Conservation (phyloP, 1,139 yeast species). For the Yamadazyma oceani region DNA sequence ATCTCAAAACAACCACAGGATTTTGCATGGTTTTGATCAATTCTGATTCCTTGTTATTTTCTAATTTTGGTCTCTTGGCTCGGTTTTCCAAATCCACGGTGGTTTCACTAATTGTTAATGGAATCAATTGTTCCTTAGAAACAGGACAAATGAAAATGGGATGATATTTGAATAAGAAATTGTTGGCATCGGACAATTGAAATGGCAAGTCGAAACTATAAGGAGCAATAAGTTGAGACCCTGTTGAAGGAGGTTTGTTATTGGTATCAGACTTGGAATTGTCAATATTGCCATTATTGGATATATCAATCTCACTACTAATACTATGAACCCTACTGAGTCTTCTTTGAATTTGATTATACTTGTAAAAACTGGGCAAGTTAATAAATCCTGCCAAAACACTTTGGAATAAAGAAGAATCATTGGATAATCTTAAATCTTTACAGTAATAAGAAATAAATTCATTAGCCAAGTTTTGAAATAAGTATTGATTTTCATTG, state of each 20-base stretch:
- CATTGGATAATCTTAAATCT: conserved; percentile 60
- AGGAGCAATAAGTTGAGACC: conserved; percentile 16
- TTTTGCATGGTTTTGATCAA: conserved; percentile 19
- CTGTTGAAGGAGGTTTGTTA: background rate
- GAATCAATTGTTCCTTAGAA: conserved; percentile 69
- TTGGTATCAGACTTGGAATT: background rate
- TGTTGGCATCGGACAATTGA: conserved; percentile 41
- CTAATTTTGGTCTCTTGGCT: conserved; percentile 23
- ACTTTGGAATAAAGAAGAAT: conserved; percentile 69
- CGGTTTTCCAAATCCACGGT: conserved; percentile 16
- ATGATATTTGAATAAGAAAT: conserved; percentile 58
- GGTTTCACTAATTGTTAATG: conserved; percentile 26
- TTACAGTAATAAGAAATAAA: conserved; percentile 71
- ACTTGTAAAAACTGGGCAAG: conserved; percentile 70
- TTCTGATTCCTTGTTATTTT: conserved; percentile 9
- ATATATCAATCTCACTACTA: background rate
- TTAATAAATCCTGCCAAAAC: conserved; percentile 71
- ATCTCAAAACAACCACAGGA: conserved; percentile 46
- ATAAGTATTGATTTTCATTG: conserved; percentile 30
- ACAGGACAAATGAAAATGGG: conserved; percentile 92
- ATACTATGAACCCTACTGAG: conserved; percentile 22
- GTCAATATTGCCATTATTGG: background rate
- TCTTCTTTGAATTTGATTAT: conserved; percentile 46
- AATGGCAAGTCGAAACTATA: conserved; percentile 42
- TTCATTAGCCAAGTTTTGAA: conserved; percentile 43